Conservation (phyloP, 164 flowering plant species). For the Stephania japonica region DNA sequence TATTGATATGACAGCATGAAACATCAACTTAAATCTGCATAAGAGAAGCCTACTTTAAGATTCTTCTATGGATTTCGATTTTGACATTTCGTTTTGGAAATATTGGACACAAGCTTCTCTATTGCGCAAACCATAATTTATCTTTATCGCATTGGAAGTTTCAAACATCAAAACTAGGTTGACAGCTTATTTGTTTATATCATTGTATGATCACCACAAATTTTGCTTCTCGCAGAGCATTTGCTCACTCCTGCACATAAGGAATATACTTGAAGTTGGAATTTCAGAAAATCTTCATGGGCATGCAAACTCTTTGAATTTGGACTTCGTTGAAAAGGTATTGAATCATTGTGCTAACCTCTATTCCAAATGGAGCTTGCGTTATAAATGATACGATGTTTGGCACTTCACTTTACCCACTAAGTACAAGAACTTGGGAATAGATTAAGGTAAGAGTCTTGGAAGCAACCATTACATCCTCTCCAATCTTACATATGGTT, state of each 20-base stretch:
- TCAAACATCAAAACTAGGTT: not conserved
- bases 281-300: conserved; percentile 64
- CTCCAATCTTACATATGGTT: too few species aligned
- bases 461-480: not conserved
- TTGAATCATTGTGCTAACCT: not conserved
- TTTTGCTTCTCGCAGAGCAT: conserved; percentile 51
- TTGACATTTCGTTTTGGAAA: not conserved
- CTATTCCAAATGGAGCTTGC: not conserved
- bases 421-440: not conserved
- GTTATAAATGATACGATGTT: not conserved
- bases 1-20: not conserved
- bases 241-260: conserved; percentile 70
- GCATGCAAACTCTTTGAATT: conserved; percentile 37
- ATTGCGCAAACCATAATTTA: not conserved
- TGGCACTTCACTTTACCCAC: not conserved
- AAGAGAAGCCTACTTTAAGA: not conserved
- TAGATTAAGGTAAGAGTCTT: not conserved
- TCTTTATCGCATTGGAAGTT: not conserved
- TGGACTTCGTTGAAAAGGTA: conserved; percentile 77
- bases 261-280: conserved; percentile 85
- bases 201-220: not conserved
- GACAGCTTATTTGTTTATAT: not conserved
- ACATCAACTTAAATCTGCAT: not conserved
- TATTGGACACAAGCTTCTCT: not conserved
- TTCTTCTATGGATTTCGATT: too few species aligned